Base-by-base conservation (phyloP, 1,284 basidiomycete species). In the Heterobasidion annosum region DNA sequence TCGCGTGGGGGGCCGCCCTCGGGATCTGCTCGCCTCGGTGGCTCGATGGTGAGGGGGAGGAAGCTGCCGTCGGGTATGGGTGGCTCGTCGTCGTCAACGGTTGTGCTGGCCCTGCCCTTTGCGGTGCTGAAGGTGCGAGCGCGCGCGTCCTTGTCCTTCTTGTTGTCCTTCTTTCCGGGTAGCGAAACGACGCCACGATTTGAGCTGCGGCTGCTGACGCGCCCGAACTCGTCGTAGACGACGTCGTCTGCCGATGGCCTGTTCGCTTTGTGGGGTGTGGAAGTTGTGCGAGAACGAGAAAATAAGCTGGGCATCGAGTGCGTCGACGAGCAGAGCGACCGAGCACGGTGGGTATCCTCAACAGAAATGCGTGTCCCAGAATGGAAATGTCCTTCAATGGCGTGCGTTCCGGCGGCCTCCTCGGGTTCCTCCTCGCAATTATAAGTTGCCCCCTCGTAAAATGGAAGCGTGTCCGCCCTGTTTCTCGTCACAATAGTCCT, bases 151-250 rank as follows among this genome's bases (percentile, higher is more conserved):
- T 75, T 74, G 47, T 73, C 71, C 53, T 54, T 52, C 45, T 53
- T 53, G 19, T 65, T 47, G 54, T 75, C 74, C 72, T 79, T 83
- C 69, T 35, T 35, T 3, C 53, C 61, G 60, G 51, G 56, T 58
- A 53, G 50, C 62, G 51, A 56, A 53, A 60, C 61, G 63, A 62
- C 58, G 54, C 62, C 62, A 57, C 68, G 66, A 63, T 64, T 64
- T 54, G 76, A 73, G 57, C 66, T 65, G 57, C 74, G 72, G 71
- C 75, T 78, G 56, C 68, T 65, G 56, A 81, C 73, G 56, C 81
- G 71, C 51, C 85, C 86, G 61, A 88, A 87, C 72, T 88, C 86
- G 71, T 88, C 85, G 59, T 63, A 66, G 51, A 58, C 43, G 50
- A 54, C 58, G 54, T 57, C 56, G 48, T 63, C 62, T 51, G 35